Evolutionary conservation across 2,329 filamentous ascomycete species (phyloP), one percentile per base, ranked within the genome.

Genomic region (Aureobasidium zeae): DNA sequence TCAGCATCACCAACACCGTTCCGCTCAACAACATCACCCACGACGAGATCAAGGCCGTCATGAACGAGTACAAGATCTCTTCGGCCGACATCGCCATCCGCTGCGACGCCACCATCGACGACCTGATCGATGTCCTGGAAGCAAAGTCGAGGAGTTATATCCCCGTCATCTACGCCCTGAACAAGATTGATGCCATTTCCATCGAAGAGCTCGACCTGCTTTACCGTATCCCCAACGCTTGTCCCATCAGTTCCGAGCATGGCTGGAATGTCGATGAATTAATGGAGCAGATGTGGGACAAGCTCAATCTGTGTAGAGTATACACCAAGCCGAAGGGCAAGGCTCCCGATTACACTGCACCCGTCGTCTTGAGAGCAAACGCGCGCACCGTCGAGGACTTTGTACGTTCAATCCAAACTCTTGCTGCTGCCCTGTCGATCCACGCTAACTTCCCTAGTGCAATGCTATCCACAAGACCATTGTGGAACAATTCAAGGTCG

Each of bases 311-410:
- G 48, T 81, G 86, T 55, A 78, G 91, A 56, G 83, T 98, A 33
- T 98, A 98, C 69, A 98, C 91, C 46, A 98, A 98, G 69, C 91
- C 91, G 49, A 96, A 98, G 71, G 91, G 91, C 50, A 86, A 81
- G 63, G 73, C 86, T 65, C 91, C 91, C 12, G 91, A 98, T 65
- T 98, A 98, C 67, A 79, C 80, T 47, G 72, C 83, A 41, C 91
- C 91, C 38, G 91, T 98, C 26, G 91, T 98, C 56, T 71, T 98
- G 53, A 81, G 85, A 57, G 76, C 83, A 51, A 79, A 73, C 41
- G 81, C 80, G 53, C 93, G 83, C 63, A 96, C 88, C 2, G 80
- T 98, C 32, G 91, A 98, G 67, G 91, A 96, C 62, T 98, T 98
- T 65, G 88, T 94, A 76, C 72, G 87, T 76, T 51, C n/a, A n/a